Conservation (phyloP, 148 eudicot species). For the Salicornia ramosissima region DNA sequence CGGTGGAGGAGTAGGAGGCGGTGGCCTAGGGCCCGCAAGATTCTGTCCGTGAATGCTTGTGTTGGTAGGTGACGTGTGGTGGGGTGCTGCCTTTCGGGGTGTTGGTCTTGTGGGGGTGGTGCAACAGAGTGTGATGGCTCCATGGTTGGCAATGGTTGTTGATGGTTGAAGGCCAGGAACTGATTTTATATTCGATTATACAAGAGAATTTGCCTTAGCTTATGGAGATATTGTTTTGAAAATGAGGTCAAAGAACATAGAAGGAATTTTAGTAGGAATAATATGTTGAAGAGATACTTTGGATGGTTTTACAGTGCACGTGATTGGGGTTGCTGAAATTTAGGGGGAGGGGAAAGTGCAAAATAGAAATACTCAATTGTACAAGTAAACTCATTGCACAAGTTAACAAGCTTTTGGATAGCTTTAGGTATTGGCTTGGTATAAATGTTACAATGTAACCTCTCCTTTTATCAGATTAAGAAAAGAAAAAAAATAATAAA, state of each 20-base stretch:
- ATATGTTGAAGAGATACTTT: slow-evolving; percentile 34
- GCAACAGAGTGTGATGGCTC: slow-evolving; percentile 42
- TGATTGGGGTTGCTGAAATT: slow-evolving; percentile 25
- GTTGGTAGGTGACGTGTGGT: slow-evolving; percentile 25
- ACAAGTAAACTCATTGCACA: no score
- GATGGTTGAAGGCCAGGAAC: no score
- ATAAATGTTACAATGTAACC: no score
- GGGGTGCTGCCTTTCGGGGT: slow-evolving; percentile 21
- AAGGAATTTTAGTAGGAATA: slow-evolving; percentile 25
- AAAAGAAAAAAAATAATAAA: no score
- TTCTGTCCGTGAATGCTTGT: slow-evolving; percentile 57
- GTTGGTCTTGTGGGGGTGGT: slow-evolving; percentile 11
- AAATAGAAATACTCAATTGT: no score
- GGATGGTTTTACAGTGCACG: slow-evolving; percentile 25
- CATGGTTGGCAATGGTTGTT: slow-evolving; percentile 27
- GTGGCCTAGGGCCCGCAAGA: slow-evolving; percentile 58
- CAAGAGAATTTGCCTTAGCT: background rate
- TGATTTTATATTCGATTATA: background rate
- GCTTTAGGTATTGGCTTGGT: no score
- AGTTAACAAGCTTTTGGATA: no score
- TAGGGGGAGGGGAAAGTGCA: slow-evolving; percentile 27
- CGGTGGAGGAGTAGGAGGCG: slow-evolving; percentile 71
- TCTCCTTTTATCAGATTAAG: no score
- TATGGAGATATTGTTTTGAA: background rate
- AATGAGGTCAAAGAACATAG: background rate